Base-by-base conservation (phyloP, 129 eudicot species). In the Flaveria bidentis region DNA sequence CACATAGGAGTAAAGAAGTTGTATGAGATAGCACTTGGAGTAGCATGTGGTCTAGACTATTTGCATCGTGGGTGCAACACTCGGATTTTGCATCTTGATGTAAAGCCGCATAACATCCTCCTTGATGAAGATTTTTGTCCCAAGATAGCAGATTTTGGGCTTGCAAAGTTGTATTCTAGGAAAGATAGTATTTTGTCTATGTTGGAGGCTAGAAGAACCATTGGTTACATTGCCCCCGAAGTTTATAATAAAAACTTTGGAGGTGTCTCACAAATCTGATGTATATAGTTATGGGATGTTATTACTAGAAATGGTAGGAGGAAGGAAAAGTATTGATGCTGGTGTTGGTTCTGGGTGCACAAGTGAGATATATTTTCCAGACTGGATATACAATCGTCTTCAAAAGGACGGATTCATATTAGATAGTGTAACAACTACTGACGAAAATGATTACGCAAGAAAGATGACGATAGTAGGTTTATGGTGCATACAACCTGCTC, bases 261-360 rank as follows among this genome's bases (percentile, higher is more conserved):
- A 6, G 80, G 76, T 7, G 84, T 84, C 12, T 0, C 75, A 78
- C 16, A 83, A 78, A 44, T 68, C 80, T 6, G 86, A 83, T 51
- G 86, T 84, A 0, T 80, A 76, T 53, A 76, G 88, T 81, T 84
- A 80, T n/a, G 88, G 88, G n/a, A 80, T 84, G 88, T 47, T 84
- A 49, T 53, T 84, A 41, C n/a, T 85, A 23, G 88, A 85, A 68
- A 81, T 85, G 73, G 78, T 61, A 61, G 83, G 85, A 0, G 83
- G 83, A 49, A 76, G 70, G 33, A 67, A 69, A 39, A 85, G 81
- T 67, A 11, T 61, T 6, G 53, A 73, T 13, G 73, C 2, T 10
- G 55, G 3, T 23, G 55, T 42, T 2, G 76, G 39, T 72, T 61
- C 55, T 14, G 50, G 51, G 5, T 67, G 56, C 25, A 65, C 46